phyloP scores from a whole-genome alignment of 2,329 filamentous ascomycete genomes.

The Aspergillus novoparasiticus region DNA sequence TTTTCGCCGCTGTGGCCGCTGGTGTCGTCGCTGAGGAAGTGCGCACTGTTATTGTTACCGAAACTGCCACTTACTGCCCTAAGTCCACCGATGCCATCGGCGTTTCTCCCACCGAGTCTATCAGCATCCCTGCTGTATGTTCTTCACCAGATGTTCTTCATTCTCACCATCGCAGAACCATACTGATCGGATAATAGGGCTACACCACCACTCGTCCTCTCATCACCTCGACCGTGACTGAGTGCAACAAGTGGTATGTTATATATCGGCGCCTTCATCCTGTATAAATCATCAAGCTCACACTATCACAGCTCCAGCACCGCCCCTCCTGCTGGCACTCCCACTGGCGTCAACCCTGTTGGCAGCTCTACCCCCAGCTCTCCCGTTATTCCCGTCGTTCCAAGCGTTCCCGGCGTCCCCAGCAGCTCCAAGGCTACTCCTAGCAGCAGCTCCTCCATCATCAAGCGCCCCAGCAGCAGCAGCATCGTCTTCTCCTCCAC shows the following conservation, averaged over 20 bases:
- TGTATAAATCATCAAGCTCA: not conserved
- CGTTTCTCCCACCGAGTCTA: slow-evolving; percentile 60
- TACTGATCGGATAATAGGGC: slow-evolving; percentile 10
- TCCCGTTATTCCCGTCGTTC: not conserved
- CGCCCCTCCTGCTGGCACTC: slow-evolving; percentile 6
- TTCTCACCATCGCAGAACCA: not conserved
- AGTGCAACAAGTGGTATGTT: slow-evolving; percentile 46
- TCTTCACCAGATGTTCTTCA: too few relatives aligned
- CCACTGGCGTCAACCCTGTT: slow-evolving; percentile 22
- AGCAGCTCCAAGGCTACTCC: slow-evolving; percentile 7
- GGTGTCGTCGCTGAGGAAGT: slow-evolving; percentile 36
- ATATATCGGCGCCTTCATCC: not conserved
- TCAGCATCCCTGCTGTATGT: slow-evolving; percentile 67
- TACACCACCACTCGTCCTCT: slow-evolving; percentile 64
- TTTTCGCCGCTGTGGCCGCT: slow-evolving; percentile 42
- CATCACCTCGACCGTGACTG: slow-evolving; percentile 55
- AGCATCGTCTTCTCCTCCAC: slow-evolving; percentile 16
- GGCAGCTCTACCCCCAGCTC: not conserved
- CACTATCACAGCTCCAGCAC: slow-evolving; percentile 18
- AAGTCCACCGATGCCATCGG: slow-evolving; percentile 65
- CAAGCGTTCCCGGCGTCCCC: not conserved
- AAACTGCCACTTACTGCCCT: slow-evolving; percentile 74
- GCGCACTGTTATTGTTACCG: slow-evolving; percentile 67
- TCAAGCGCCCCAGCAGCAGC: slow-evolving; percentile 16
- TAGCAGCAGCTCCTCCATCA: slow-evolving; percentile 21